phyloP scores from a whole-genome alignment of 768 basidiomycete genomes.

The Flagelloscypha sp. region DNA sequence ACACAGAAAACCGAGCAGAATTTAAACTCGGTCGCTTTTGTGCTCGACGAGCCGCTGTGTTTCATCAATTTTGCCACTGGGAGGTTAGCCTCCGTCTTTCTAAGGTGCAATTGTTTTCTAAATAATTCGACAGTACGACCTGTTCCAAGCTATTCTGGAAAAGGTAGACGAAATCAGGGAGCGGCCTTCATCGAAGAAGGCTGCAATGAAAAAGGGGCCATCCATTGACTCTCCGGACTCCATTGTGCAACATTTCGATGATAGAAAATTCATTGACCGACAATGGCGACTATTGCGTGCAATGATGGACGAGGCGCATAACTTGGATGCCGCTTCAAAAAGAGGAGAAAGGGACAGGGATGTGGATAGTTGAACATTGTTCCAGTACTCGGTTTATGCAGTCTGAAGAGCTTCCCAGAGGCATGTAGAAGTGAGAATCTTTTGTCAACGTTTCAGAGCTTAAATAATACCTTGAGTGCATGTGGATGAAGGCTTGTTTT shows the following conservation, averaged over 20 bases:
- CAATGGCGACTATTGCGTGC: constrained; percentile 65
- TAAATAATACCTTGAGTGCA: no score
- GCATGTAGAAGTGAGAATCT: no score
- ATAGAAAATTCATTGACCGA: constrained; percentile 53
- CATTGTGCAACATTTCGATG: constrained; percentile 77
- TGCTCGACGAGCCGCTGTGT: constrained; percentile 56
- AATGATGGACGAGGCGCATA: constrained; percentile 68
- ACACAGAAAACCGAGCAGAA: constrained; percentile 20
- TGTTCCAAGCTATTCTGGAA: constrained; percentile 49
- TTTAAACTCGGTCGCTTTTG: constrained; percentile 77
- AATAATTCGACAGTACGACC: constrained; percentile 39
- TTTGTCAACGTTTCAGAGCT: no score
- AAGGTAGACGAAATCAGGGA: constrained; percentile 52
- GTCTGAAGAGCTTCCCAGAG: no score
- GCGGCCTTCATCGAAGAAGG: constrained; percentile 50
- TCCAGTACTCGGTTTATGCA: no score
- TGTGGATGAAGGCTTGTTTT: no score
- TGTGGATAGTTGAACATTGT: no score
- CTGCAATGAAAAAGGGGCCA: constrained; percentile 50
- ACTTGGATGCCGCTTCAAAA: constrained; percentile 45
- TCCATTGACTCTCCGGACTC: constrained; percentile 67
- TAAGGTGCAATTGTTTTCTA: constrained; percentile 5
- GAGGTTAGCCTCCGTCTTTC: constrained; percentile 45
- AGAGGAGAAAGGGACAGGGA: constrained; percentile 37
- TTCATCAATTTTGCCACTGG: constrained; percentile 74